These are phyloP conservation scores for Prunus mume DNA, from an alignment of 306 rosid genomes.

Conservation along the genomic window DNA sequence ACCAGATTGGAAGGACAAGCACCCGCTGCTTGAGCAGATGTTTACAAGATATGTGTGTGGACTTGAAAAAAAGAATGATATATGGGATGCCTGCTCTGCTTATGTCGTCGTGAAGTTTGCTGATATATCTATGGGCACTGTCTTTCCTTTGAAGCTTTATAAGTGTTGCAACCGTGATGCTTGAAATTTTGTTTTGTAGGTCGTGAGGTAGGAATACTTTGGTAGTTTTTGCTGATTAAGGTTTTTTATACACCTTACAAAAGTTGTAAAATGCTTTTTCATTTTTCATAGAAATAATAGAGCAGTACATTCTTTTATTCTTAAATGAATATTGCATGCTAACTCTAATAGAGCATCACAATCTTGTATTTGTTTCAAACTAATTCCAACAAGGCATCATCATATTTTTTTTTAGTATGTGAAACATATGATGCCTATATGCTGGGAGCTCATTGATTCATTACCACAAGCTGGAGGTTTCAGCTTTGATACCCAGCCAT, in stretches of 20 bases:
- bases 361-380: no score
- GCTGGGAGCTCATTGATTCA: no score
- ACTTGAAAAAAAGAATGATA: conserved; percentile 34
- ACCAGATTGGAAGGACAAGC: conserved; percentile 47
- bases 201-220: conserved; percentile 18
- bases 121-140: conserved; percentile 24
- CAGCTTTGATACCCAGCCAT: no score
- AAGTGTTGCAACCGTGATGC: conserved; percentile 39
- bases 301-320: conserved; percentile 42
- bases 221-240: conserved; percentile 17
- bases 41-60: conserved; percentile 26
- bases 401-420: no score
- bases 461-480: no score
- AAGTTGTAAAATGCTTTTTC: conserved; percentile 30
- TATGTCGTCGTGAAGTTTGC: conserved; percentile 37
- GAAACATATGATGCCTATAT: no score
- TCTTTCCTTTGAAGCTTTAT: conserved; percentile 18
- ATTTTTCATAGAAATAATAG: conserved; percentile 31
- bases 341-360: neutral
- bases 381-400: no score
- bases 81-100: conserved; percentile 42
- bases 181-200: conserved; percentile 51
- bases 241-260: conserved; percentile 9
- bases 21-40: conserved; percentile 50
- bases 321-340: conserved; percentile 19